Conservation (phyloP, 2,329 filamentous ascomycete genomes). For the Scytalidium sp. region DNA sequence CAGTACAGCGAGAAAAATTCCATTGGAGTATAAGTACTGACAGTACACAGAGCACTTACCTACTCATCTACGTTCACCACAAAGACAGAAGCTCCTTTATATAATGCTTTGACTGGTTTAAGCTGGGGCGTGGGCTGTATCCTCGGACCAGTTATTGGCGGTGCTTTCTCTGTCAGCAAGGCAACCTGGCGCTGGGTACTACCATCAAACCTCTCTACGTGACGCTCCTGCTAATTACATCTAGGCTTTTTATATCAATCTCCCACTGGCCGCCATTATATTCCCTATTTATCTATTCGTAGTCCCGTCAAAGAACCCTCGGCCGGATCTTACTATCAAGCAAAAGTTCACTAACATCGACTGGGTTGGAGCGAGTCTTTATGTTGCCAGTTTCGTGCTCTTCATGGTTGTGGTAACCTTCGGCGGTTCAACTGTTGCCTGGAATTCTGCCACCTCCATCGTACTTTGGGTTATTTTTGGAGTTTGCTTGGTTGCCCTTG, state of each 20-base stretch:
- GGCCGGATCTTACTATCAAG: constrained; percentile 1
- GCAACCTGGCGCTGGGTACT: constrained; percentile 8
- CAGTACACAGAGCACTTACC: neutral
- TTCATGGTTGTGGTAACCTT: constrained; percentile 25
- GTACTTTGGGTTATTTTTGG: constrained; percentile 38
- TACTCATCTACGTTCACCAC: neutral
- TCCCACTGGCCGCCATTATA: constrained; percentile 29
- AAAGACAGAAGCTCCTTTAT: constrained; percentile 28
- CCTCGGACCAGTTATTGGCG: constrained; percentile 35
- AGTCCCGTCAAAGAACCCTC: constrained; percentile 8
- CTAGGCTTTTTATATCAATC: constrained; percentile 26
- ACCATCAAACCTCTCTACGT: neutral
- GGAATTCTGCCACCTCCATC: constrained; percentile 15
- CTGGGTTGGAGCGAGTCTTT: constrained; percentile 29
- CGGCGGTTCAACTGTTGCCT: constrained; percentile 20
- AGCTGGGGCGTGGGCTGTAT: constrained; percentile 36
- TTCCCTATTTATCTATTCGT: constrained; percentile 17
- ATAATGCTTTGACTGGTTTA: constrained; percentile 27
- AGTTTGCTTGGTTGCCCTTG: constrained; percentile 20
- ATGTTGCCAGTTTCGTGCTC: constrained; percentile 18
- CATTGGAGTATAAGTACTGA: neutral
- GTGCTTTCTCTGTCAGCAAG: constrained; percentile 28
- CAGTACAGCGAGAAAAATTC: neutral
- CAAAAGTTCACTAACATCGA: constrained; percentile 23
- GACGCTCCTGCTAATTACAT: neutral